phyloP scores from a whole-genome alignment of 306 rosid species.

The Senna siamea region DNA sequence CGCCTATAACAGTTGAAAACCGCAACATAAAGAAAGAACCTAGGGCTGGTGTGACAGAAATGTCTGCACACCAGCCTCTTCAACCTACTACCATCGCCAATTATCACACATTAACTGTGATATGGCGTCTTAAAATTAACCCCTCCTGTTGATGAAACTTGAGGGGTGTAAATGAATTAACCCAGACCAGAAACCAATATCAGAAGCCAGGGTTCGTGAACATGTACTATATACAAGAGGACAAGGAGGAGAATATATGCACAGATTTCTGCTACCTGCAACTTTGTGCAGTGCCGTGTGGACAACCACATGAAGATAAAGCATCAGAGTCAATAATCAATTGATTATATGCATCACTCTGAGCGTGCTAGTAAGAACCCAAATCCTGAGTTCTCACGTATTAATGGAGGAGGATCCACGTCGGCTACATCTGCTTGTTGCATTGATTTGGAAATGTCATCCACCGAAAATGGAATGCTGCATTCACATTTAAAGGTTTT shows the following conservation, averaged over 20 bases:
- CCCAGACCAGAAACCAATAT: constrained; percentile 50
- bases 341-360: constrained; percentile 41
- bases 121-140: constrained; percentile 48
- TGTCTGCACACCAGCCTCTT: constrained; percentile 29
- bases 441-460: constrained; percentile 75
- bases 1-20: constrained; percentile 35
- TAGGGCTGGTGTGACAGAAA: constrained; percentile 32
- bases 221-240: constrained; percentile 50
- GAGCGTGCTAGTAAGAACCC: constrained; percentile 70
- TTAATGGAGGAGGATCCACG: constrained; percentile 72
- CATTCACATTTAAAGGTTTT: constrained; percentile 16
- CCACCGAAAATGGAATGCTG: constrained; percentile 81
- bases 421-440: constrained; percentile 62
- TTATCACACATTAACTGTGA: constrained; percentile 48
- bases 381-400: constrained; percentile 71
- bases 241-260: constrained; percentile 45
- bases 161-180: constrained; percentile 48
- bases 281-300: constrained; percentile 38
- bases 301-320: constrained; percentile 27
- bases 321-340: constrained; percentile 2
- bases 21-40: constrained; percentile 26
- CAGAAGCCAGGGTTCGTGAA: constrained; percentile 39
- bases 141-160: constrained; percentile 53
- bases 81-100: constrained; percentile 39
- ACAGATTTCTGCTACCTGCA: constrained; percentile 50